phyloP scores from a whole-genome alignment of 2,329 filamentous ascomycete genomes.

The Alternaria hordeiaustralica region DNA sequence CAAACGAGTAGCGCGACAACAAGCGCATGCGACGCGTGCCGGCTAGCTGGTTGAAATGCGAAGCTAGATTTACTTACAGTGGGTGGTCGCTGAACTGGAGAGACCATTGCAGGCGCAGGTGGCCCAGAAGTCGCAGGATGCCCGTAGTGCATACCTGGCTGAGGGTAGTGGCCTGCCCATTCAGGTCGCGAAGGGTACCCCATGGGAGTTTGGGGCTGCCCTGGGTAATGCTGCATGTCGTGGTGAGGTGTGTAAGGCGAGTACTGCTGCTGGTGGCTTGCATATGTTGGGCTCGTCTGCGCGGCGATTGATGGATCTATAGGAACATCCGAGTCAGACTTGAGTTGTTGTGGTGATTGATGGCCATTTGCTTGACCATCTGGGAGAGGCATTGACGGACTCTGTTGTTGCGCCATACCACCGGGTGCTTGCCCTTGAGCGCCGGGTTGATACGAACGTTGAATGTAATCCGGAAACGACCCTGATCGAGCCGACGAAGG shows the following conservation, averaged over 20 bases:
- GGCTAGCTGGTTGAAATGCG: neutral
- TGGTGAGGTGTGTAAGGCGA: slow-evolving; percentile 85
- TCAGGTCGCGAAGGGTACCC: slow-evolving; percentile 71
- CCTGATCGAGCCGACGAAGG: slow-evolving; percentile 78
- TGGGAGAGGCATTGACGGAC: slow-evolving; percentile 91
- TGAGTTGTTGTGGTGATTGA: slow-evolving; percentile 70
- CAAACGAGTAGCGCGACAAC: neutral
- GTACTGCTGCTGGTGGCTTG: slow-evolving; percentile 74
- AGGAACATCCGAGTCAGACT: slow-evolving; percentile 96
- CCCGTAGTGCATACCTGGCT: slow-evolving; percentile 52
- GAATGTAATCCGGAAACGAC: slow-evolving; percentile 86
- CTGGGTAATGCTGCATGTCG: slow-evolving; percentile 81
- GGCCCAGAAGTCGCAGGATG: slow-evolving; percentile 66
- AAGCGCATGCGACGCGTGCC: neutral
- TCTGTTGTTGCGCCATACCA: slow-evolving; percentile 99
- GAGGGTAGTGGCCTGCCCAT: slow-evolving; percentile 68
- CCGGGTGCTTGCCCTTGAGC: slow-evolving; percentile 75
- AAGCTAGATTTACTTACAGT: slow-evolving; percentile 58
- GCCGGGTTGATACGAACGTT: slow-evolving; percentile 79
- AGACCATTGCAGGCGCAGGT: slow-evolving; percentile 63
- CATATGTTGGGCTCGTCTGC: slow-evolving; percentile 88
- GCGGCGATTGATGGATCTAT: slow-evolving; percentile 99
- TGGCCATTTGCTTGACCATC: slow-evolving; percentile 76
- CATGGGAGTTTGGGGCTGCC: slow-evolving; percentile 65
- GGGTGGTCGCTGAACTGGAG: slow-evolving; percentile 66